Conservation (phyloP, 1,139 yeast species). For the Yamadazyma conglobata region DNA sequence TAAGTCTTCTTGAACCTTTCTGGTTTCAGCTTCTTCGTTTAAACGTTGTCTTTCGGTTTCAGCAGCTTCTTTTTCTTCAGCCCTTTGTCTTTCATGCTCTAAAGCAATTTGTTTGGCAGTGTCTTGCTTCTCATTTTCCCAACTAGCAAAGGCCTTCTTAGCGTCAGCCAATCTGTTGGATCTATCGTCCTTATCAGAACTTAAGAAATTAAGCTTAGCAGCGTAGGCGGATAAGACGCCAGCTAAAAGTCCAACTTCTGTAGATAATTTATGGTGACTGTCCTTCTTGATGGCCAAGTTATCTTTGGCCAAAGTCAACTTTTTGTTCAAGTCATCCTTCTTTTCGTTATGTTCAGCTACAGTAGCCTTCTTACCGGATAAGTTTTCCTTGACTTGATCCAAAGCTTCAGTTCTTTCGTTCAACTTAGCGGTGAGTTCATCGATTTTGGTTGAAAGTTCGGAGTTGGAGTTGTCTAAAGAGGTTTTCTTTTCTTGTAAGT, state of each 20-base stretch:
- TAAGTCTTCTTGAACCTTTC: conserved; percentile 28
- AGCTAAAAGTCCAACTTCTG: conserved; percentile 45
- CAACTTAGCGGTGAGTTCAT: conserved; percentile 40
- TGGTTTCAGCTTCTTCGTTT: conserved; percentile 32
- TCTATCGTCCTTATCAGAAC: conserved; percentile 38
- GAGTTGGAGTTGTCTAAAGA: conserved; percentile 42
- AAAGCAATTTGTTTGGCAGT: conserved; percentile 38
- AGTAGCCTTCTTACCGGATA: conserved; percentile 36
- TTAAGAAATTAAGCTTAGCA: conserved; percentile 39
- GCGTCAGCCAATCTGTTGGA: conserved; percentile 40
- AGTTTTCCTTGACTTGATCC: conserved; percentile 39
- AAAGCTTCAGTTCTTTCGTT: conserved; percentile 38
- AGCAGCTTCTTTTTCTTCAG: conserved; percentile 47
- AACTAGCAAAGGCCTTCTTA: conserved; percentile 32
- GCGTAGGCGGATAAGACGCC: conserved; percentile 44
- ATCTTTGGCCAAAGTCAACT: conserved; percentile 32
- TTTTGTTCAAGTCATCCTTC: conserved; percentile 40
- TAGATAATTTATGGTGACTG: conserved; percentile 34
- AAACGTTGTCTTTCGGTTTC: conserved; percentile 42
- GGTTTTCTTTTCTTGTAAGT: conserved; percentile 40
- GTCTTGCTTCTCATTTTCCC: conserved; percentile 44
- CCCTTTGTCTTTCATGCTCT: conserved; percentile 45
- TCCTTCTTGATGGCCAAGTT: conserved; percentile 35
- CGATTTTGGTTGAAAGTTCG: conserved; percentile 38
- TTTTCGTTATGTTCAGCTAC: conserved; percentile 34